Evolutionary conservation across 768 basidiomycete species (phyloP), one percentile per base, ranked within the genome.

Genomic region (Kwoniella sp.): DNA sequence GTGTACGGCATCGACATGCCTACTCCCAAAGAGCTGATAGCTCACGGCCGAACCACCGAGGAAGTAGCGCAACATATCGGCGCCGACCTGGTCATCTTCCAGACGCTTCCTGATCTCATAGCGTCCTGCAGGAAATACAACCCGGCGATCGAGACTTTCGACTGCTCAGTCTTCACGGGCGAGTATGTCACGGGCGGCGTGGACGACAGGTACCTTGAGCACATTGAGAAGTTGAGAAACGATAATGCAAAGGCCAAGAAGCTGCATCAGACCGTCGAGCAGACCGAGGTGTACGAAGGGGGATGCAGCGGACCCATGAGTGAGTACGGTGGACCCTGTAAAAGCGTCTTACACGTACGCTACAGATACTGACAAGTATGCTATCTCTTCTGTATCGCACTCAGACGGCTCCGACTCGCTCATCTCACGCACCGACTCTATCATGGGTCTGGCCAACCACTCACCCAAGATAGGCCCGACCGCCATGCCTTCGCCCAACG

Each of bases 1-100:
- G 96, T 99, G 4, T 98, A 99, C 81, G 96, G 96, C 22, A 99
- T 99, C 77, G 96, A 99, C 83, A 99, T 98, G 96, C 95, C 96
- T 30, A 92, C 93, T 2, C 87, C 92, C n/a, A 82, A 84, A 37
- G 95, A 98, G 77, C 88, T 98, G 31, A 93, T 98, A 56, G 95
- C 93, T 0, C 84, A 93, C 79, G 86, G 85, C 37, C 87, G 92
- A 55, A 86, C 87, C 58, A 86, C 85, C 12, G 84, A 86, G 25
- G 86, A 88, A 66, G 88, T 98, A 67, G 90, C 92, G 2, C 73
- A 82, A 23, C 87, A 86, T 59, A 96, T 98, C 66, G 93, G 93
- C 50, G 96, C 94, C 11, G 96, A 99, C 82, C 86, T 95, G 41
- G 90, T 93, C 79, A 90, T 99, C 77, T 99, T 90, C 85, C 96